phyloP scores from a whole-genome alignment of 2,329 filamentous ascomycete species.

The Trichoderma endophyticum region DNA sequence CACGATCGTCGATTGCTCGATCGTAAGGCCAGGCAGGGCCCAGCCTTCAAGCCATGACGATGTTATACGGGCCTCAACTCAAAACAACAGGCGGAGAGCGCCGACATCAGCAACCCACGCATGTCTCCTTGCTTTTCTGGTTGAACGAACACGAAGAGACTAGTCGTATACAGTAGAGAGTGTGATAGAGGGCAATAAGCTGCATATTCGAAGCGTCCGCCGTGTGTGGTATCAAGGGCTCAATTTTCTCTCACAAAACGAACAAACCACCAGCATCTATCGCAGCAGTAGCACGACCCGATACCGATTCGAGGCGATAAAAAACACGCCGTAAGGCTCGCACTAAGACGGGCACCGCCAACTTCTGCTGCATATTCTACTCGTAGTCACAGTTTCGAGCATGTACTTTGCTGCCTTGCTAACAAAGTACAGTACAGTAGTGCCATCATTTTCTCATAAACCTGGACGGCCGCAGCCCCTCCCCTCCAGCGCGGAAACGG shows the following conservation, averaged over 20 bases:
- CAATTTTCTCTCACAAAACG: not conserved
- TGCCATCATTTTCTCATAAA: not conserved
- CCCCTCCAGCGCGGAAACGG: conserved; percentile 8
- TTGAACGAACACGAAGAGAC: not conserved
- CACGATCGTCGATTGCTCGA: not conserved
- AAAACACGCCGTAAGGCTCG: not conserved
- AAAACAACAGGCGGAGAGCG: not conserved
- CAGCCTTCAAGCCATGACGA: not conserved
- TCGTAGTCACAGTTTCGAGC: not conserved
- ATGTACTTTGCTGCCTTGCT: not conserved
- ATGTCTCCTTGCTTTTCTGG: not conserved
- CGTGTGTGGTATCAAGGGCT: not conserved
- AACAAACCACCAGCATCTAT: not conserved
- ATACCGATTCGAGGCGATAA: not conserved
- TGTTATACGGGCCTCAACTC: not conserved
- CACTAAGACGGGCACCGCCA: not conserved
- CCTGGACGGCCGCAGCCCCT: conserved; percentile 6
- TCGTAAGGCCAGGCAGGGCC: not conserved
- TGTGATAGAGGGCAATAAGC: conserved; percentile 6
- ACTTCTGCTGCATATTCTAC: not conserved
- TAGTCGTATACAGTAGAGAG: not conserved
- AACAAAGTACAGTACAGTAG: not conserved
- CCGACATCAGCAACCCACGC: not conserved
- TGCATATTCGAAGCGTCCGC: not conserved
- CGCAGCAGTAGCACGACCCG: not conserved